Conservation (phyloP, 176 grass and related monocot species). For the Chrysopogon serrulatus region DNA sequence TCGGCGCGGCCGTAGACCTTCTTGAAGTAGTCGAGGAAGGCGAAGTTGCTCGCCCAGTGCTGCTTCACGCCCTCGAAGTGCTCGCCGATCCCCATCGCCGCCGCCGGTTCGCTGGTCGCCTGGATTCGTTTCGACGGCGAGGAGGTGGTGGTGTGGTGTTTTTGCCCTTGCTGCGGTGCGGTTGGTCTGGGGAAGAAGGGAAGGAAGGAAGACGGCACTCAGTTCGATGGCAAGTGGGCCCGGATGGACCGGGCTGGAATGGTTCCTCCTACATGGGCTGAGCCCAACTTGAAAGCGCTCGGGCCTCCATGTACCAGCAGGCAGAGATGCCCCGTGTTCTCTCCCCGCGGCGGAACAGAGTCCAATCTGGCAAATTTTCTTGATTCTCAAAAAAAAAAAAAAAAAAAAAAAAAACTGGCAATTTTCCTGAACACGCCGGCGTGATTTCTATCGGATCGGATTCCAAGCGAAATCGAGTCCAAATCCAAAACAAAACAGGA, state of each 20-base stretch:
- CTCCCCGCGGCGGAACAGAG: no score
- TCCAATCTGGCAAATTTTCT: no score
- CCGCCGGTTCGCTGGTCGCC: not conserved
- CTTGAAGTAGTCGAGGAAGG: constrained; percentile 98
- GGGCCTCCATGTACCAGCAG: not conserved
- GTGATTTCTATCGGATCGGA: no score
- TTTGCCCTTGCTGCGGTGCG: not conserved
- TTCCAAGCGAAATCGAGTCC: no score
- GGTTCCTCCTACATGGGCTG: not conserved
- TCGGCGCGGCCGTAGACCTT: constrained; percentile 78
- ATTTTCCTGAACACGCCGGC: no score
- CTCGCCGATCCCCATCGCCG: constrained; percentile 53
- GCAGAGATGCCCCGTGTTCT: no score
- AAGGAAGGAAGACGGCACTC: not conserved
- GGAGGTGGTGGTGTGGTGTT: not conserved
- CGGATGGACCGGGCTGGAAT: not conserved
- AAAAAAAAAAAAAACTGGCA: no score
- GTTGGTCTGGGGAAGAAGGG: not conserved
- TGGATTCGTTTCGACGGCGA: constrained; percentile 8
- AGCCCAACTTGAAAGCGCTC: not conserved
- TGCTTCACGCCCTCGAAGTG: constrained; percentile 82
- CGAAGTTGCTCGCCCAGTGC: constrained; percentile 90
- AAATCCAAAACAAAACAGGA: no score
- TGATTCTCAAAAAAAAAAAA: no score
- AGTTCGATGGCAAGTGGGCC: not conserved